Base-by-base conservation (phyloP, 352 stramenopile species). In the Globisporangium cystogenes region DNA sequence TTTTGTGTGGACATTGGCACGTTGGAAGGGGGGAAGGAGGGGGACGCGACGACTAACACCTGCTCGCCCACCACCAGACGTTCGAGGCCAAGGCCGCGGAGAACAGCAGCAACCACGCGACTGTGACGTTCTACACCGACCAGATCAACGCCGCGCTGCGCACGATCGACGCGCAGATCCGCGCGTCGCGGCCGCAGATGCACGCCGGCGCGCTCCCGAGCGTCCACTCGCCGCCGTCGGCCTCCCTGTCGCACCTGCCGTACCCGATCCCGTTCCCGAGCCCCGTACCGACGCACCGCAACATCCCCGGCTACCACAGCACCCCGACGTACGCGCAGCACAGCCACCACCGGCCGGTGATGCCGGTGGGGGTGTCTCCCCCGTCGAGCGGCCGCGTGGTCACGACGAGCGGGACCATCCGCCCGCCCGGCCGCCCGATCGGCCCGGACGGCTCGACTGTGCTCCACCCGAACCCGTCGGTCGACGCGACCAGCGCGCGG, bases 101-200 rank as follows among this genome's bases (percentile, higher is more conserved):
- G 48, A 70, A 66, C 35, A 59, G 52, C 24, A 63, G 64, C 35
- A 74, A 81, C 51, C 62, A 72, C 39, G 70, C 74, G 43, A 82
- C 75, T 8, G 56, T 65, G 44, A 54, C 65, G 48, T 86, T 74
- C 48, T 90, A 86, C 62, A 74, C 62, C n/a, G 72, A 86, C 48
- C 66, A 79, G 35, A 58, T 87, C 12, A 59, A 50, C 23, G 53
- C 53, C 6, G 72, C 70, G 0, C 65, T 90, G 49, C 57, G 60
- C 41, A 75, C 56, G n/a, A 67, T 90, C 20, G 72, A 90, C 12
- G 48, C 56, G n/a, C 78, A 90, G 48, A 58, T 60, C 37, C 68
- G 47, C 20, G 48, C 53, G 12, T 55, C 52, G 21, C 55, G 55
- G 23, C 60, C 60, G 40, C 45, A 56, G 54, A 45, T 60, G 47